Conservation (phyloP, 225 moss, liverwort and hornwort species). For the Climacium dendroides region DNA sequence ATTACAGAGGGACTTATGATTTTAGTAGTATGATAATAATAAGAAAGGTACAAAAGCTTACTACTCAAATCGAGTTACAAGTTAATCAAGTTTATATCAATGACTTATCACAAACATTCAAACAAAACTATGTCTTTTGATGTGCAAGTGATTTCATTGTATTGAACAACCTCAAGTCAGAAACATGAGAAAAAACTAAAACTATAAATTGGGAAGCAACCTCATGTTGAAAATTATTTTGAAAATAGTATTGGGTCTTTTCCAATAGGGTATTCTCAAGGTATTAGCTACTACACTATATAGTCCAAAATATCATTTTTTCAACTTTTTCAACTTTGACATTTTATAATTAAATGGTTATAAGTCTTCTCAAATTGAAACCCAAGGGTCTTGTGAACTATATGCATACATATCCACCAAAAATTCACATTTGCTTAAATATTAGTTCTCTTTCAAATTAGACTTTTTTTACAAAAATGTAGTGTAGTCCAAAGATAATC, state of each 20-base stretch:
- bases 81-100: background rate
- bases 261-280: too few relatives aligned
- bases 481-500: background rate
- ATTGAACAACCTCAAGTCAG: too few relatives aligned
- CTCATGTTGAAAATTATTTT: too few relatives aligned
- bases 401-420: background rate
- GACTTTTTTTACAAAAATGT: background rate
- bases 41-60: background rate
- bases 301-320: too few relatives aligned
- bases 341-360: background rate
- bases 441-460: background rate
- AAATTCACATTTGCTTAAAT: background rate
- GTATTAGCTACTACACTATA: too few relatives aligned
- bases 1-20: too few relatives aligned
- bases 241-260: too few relatives aligned
- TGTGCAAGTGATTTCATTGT: background rate
- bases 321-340: too few relatives aligned
- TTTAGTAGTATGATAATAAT: too few relatives aligned
- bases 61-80: background rate
- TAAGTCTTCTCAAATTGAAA: background rate
- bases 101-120: background rate
- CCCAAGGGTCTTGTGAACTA: background rate
- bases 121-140: background rate
- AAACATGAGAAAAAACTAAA: too few relatives aligned
- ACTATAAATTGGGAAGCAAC: too few relatives aligned